Conservation (phyloP, 139 green algal species). For the Chlamydomonas sphaeroides region DNA sequence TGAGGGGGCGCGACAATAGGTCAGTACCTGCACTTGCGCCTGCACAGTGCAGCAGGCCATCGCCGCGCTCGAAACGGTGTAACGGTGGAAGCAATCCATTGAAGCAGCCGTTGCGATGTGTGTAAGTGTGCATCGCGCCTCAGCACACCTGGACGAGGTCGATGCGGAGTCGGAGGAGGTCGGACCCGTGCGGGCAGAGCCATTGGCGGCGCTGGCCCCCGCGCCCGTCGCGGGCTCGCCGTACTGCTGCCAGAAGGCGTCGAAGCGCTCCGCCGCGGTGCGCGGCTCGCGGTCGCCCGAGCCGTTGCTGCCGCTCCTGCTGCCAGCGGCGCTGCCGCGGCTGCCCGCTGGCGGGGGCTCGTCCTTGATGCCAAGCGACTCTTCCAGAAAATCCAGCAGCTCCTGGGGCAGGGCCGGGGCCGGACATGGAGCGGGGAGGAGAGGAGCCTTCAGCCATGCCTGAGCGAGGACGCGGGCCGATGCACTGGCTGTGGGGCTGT, state of each 20-base stretch:
- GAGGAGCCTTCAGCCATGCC: too few relatives aligned
- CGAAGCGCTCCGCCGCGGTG: conserved; percentile 10
- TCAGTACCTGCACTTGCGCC: too few relatives aligned
- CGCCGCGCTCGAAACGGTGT: too few relatives aligned
- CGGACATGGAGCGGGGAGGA: background rate
- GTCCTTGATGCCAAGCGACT: conserved; percentile 38
- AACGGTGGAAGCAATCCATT: too few relatives aligned
- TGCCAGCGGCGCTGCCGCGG: background rate
- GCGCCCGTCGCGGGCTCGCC: background rate
- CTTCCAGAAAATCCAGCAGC: conserved; percentile 75
- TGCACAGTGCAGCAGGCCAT: too few relatives aligned
- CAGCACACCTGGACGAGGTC: background rate
- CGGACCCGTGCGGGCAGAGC: background rate
- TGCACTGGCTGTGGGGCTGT: too few relatives aligned
- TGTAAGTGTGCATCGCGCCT: too few relatives aligned
- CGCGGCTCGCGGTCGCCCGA: background rate
- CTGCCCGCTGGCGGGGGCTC: background rate
- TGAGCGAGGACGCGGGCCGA: too few relatives aligned
- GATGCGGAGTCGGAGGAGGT: background rate
- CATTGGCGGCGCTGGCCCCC: too few relatives aligned
- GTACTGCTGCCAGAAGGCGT: conserved; percentile 26
- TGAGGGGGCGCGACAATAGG: too few relatives aligned
- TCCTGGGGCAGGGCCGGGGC: conserved; percentile 43
- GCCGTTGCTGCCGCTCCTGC: background rate
- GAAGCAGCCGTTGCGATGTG: too few relatives aligned